Evolutionary conservation across 1,284 basidiomycete species (phyloP).

Genomic region (Ganoderma lucidum): DNA sequence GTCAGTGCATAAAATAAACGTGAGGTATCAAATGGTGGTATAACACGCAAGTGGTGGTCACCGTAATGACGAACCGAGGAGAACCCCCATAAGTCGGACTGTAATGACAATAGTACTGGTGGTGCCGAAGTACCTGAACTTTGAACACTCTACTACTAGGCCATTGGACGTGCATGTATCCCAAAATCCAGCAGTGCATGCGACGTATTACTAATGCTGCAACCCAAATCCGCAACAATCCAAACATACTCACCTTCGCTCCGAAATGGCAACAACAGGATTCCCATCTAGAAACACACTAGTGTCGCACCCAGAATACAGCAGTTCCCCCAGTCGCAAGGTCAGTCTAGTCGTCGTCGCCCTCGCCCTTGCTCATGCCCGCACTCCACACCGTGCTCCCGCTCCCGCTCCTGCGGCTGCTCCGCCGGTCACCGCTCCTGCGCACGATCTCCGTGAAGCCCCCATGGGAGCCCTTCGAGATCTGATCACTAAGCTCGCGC

Average conservation of each 20-base stretch:
- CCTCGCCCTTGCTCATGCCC: slow-evolving; percentile 72
- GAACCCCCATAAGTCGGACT: not conserved
- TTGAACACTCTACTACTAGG: not conserved
- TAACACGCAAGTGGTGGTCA: slow-evolving; percentile 24
- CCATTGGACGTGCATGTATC: not conserved
- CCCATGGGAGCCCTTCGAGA: slow-evolving; percentile 73
- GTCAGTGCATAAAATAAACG: slow-evolving; percentile 4
- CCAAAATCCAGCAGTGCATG: not conserved
- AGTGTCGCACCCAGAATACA: slow-evolving; percentile 26
- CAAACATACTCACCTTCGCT: slow-evolving; percentile 26
- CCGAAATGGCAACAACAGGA: not conserved
- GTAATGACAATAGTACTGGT: not conserved
- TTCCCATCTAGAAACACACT: slow-evolving; percentile 24
- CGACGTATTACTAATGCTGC: slow-evolving; percentile 9
- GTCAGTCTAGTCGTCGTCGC: slow-evolving; percentile 42
- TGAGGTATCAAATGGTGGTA: slow-evolving; percentile 16
- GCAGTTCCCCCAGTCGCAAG: not conserved
- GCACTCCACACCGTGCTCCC: slow-evolving; percentile 87
- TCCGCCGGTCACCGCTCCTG: slow-evolving; percentile 52
- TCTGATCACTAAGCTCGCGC: slow-evolving; percentile 72
- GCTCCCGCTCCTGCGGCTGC: slow-evolving; percentile 66
- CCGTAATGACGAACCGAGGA: slow-evolving; percentile 16
- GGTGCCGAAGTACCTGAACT: not conserved
- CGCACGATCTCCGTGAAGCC: slow-evolving; percentile 82
- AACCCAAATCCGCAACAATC: slow-evolving; percentile 16